Evolutionary conservation across 1,139 yeast genomes (phyloP), one percentile per base, ranked within the genome.

Genomic region (Saccharomyces hybrid): DNA sequence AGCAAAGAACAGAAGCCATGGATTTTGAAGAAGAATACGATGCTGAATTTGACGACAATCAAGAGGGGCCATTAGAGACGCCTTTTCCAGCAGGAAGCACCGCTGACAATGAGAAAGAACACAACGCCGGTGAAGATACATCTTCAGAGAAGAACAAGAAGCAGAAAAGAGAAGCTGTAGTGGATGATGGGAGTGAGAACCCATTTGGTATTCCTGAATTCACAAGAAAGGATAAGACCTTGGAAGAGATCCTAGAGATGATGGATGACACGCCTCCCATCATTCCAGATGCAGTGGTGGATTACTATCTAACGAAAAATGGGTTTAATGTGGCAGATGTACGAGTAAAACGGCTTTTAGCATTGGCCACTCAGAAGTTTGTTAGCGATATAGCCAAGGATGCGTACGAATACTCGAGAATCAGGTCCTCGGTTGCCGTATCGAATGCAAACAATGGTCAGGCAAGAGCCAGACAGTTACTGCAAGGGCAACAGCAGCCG

Each of bases 271-370:
- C 86, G 70, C 90, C 97, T 2, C 99, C 99, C 1, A 87, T 95
- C 47, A 93, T 95, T 48, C 99, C 99, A 0, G 99, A 95, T 68
- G 95, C 96, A 0, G 98, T 95, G n/a, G 88, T 97, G 0, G 98
- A 93, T 66, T 93, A 89, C 70, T 93, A 93, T 66, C 74, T 95
- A 52, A 84, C 91, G 25, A 86, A 86, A 65, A 86, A 91, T 57
- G 99, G 99, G 47, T 85, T 95, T 64, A 88, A 86, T 57, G 82
- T 95, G 30, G 79, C 85, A 42, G 96, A 90, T 65, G 74, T 82
- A 7, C 80, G 91, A 57, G 86, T 93, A 58, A 90, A 91, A 67
- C 78, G 98, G 55, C 75, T 95, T 48, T 75, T 95, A 53, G 98
- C 98, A 0, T 75, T 95, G 55, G 98, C 99, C 0, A 91, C 99